Evolutionary conservation across 2,329 filamentous ascomycete species (phyloP).

Genomic region (Dryadomyces quercivorus): DNA sequence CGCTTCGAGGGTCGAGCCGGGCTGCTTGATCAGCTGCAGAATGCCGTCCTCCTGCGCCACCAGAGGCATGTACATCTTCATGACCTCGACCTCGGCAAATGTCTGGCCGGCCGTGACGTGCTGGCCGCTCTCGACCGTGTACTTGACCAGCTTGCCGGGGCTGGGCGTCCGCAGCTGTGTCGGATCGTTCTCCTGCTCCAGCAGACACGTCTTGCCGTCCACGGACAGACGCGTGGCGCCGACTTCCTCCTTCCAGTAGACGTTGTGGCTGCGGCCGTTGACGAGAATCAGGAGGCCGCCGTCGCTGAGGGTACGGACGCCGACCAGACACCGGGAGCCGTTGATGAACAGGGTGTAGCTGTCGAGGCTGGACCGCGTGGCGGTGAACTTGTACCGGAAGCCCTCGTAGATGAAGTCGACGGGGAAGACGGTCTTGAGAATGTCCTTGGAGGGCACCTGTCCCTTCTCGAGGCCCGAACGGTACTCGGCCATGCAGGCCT

Average conservation of each 20-base stretch:
- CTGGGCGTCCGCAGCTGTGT: slow-evolving; percentile 91
- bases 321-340: slow-evolving; percentile 89
- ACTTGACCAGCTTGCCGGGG: slow-evolving; percentile 96
- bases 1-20: slow-evolving; percentile 91
- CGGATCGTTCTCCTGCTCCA: slow-evolving; percentile 98
- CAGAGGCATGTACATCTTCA: slow-evolving; percentile 99
- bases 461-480: slow-evolving; percentile 84
- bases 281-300: slow-evolving; percentile 87
- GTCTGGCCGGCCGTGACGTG: slow-evolving; percentile 87
- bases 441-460: slow-evolving; percentile 91
- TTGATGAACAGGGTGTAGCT: slow-evolving; percentile 99
- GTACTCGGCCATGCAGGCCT: slow-evolving; percentile 79
- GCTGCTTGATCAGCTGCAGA: slow-evolving; percentile 98
- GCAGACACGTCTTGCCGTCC: slow-evolving; percentile 92
- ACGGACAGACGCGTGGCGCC: slow-evolving; percentile 91
- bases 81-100: slow-evolving; percentile 96
- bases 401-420: slow-evolving; percentile 99
- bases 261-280: slow-evolving; percentile 86
- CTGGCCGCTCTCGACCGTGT: slow-evolving; percentile 86
- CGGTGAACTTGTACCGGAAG: slow-evolving; percentile 93
- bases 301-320: slow-evolving; percentile 83
- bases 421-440: slow-evolving; percentile 93
- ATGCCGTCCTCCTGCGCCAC: slow-evolving; percentile 90
- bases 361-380: slow-evolving; percentile 79
- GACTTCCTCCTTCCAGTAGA: slow-evolving; percentile 99